Evolutionary conservation across 2,329 filamentous ascomycete genomes (phyloP), one percentile per base, ranked within the genome.

Genomic region (Cryphonectria parasitica): DNA sequence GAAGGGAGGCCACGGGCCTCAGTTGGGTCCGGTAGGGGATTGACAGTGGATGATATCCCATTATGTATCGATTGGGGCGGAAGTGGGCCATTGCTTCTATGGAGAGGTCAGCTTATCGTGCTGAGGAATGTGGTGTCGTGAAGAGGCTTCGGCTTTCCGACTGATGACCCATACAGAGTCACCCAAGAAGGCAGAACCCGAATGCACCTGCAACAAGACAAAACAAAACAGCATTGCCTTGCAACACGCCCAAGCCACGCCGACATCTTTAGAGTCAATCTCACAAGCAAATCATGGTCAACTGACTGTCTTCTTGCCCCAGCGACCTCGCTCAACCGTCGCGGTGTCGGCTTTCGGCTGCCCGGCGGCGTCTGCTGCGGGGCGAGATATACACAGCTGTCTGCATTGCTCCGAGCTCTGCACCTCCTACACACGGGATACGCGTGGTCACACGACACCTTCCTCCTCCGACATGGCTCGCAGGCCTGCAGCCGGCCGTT

Each of bases 401-500:
- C 71, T 31, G 74, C 69, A 61, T 79, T 77, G 39, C 77, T 78
- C 17, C 80, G 75, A 73, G 80, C 81, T 63, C 72, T 77, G 71
- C 82, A 84, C 52, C 82, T 77, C 54, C 76, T 75, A 72, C 82
- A 84, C 22, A 79, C 71, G 0, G 83, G 83, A n/a, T 80, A 78
- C 0, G 72, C 73, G 68, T 83, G 82, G 69, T 84, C 82, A 74
- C 83, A 84, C 7, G 82, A 82, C 8, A 83, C 79, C 70, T 83
- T 83, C 22, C 82, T 79, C 67, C 77, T 79, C 15, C 80, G 79
- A 67, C 82, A 83, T 34, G 81, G 80, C 75, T 83, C 78, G 60
- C 77, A 77, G 7, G 75, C 75, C 54, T 74, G 71, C 6, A 69
- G 64, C 10, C 71, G 69, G 6, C 71, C 71, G 28, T 73, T 73